Evolutionary conservation across 108 stramenopile species (phyloP), one percentile per base, ranked within the genome.

Genomic region (Seminavis robusta): DNA sequence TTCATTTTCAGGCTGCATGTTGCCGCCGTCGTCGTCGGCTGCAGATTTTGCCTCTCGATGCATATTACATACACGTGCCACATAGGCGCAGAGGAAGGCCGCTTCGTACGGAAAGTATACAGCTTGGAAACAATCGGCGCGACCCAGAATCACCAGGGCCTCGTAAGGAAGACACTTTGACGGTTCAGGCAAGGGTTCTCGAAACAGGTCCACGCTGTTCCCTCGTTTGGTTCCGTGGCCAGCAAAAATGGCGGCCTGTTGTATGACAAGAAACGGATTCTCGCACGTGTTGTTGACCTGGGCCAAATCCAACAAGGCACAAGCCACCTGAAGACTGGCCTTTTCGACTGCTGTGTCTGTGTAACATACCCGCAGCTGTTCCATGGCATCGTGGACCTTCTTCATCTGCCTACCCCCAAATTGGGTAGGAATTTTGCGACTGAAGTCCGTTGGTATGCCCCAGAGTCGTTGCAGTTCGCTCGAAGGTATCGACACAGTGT

Each of bases 201-300:
- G 79, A 54, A 86, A 92, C 15, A 40, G 47, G 25, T 65, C 70
- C 45, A 87, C 85, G 42, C 67, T 85, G 33, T 67, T 79, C 4
- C 91, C 91, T 16, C 67, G 55, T 63, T 89, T 93, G 8, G 76
- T 52, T 16, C 73, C 83, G 52, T 87, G 64, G 43, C 69, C 66
- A 19, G 91, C 87, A 80, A 83, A 93, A 23, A 80, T 78, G 20
- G 84, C 85, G 33, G 91, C 91, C 55, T 93, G 87, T 40, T 85
- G 81, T 40, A 93, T 31, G 47, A 84, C 81, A 47, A 69, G 51
- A 48, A 93, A 89, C 9, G 87, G 87, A 61, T 93, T 84, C 25
- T 54, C 34, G 32, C 90, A 91, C n/a, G n/a, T n/a, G 16, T 62
- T 53, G 16, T 72, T 54, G 23, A 47, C 15, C 13, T 70, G 45